A percentile compares a stretch with the other conserved stretches of the same genome.
Conservation (phyloP, 192 early-diverging fungal species). For the Backusella morwellensis region DNA sequence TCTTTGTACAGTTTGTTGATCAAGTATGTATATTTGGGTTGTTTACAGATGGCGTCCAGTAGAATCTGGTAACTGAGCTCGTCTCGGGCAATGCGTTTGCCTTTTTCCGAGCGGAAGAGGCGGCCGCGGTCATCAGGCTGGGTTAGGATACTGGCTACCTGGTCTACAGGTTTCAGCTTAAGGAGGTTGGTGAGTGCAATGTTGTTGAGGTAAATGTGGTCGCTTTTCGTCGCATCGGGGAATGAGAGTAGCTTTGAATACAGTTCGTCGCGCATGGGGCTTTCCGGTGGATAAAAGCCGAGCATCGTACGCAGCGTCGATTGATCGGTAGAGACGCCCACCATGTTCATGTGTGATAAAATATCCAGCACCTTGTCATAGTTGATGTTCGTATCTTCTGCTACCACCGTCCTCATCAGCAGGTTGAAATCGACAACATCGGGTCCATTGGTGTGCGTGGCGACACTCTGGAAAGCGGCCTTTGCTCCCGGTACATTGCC, state of each 20-base stretch:
- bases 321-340: constrained; percentile 17
- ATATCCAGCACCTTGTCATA: constrained; percentile 24
- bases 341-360: constrained; percentile 26
- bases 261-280: neutral
- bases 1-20: constrained; percentile 16
- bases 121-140: neutral
- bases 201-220: constrained; percentile 24
- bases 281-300: constrained; percentile 16
- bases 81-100: neutral
- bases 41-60: constrained; percentile 3
- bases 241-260: neutral
- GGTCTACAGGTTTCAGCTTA: neutral
- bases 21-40: constrained; percentile 2
- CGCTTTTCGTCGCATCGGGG: neutral
- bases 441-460: constrained; percentile 17
- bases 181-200: constrained; percentile 15
- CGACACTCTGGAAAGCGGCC: constrained; percentile 13
- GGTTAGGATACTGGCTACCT: neutral
- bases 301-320: constrained; percentile 22
- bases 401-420: constrained; percentile 13
- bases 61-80: constrained; percentile 24
- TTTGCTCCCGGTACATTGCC: constrained; percentile 6
- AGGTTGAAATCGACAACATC: constrained; percentile 34
- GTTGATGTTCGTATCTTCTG: neutral
- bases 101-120: neutral